Base-by-base conservation (phyloP, 2,329 filamentous ascomycete species). In the Neonectria punicea region DNA sequence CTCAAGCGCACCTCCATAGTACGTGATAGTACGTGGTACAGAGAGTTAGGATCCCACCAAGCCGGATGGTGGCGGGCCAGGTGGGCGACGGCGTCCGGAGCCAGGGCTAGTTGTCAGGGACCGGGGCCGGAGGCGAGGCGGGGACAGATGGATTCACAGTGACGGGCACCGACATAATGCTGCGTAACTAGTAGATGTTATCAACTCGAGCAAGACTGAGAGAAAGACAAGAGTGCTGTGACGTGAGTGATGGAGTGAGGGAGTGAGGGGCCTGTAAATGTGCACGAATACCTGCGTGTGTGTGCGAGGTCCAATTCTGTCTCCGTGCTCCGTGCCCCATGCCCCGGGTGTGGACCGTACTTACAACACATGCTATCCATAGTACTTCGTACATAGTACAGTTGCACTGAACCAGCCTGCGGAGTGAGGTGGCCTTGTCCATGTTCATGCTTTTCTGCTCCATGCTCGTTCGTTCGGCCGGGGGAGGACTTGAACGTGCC, bases 101-200 rank as follows among this genome's bases (percentile, higher is more conserved):
- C 41, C 43, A 61, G 32, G 43, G 36, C 34, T 51, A 36, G 49
- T 39, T 53, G 41, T 47, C 71, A 72, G 58, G 71, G 71, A 73
- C 71, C 65, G 68, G 68, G 71, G 67, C 53, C 54, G 46, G 58
- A 57, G 65, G 67, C 61, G 36, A 50, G 41, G 61, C 61, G 63
- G 67, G 46, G 65, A 66, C 14, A 13, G 14, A 39, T 39, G 36
- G 14, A n/a, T 39, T 39, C 36, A n/a, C 14, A n/a, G 16, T 39
- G 8, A 43, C 62, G 68, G 69, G 53, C 60, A 68, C 62, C 64
- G 69, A 72, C 70, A 39, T 39, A 39, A 6, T 30, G 25, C 30
- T 30, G 9, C 30, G 30, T 30, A 30, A 9, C 32, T 34, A 34
- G 4, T 34, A 5, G 32, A 70, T 71, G 25, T 25, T 25, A 25